Evolutionary conservation across 2,329 filamentous ascomycete genomes (phyloP), one percentile per base, ranked within the genome.

Genomic region (Pyrenophora teres): DNA sequence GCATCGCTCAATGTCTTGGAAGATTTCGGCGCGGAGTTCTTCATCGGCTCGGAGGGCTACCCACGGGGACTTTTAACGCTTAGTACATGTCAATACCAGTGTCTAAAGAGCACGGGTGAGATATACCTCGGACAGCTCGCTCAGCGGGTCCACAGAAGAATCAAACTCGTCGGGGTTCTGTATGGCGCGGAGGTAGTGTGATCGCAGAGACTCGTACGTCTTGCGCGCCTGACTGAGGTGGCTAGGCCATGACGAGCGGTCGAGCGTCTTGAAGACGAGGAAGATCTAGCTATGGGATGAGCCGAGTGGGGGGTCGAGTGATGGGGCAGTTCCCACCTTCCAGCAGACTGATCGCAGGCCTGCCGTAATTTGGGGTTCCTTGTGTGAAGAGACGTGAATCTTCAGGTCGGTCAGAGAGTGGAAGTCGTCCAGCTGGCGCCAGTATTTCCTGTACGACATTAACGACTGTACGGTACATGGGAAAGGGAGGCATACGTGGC

Each of bases 1-100:
- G 69, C 87, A 90, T 59, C 94, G 83, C 63, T 94, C 89, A 15
- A 99, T 92, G 77, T 99, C 94, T 76, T 97, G 94, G 50, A 88
- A 84, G 49, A 99, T 97, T 73, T 99, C 94, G 43, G 87, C 85
- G 56, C 93, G 85, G 30, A 95, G 83, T 40, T 85, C 78, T 77
- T 97, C 91, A 74, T 99, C 93, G 63, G 87, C 83, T 39, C 91
- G 87, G 30, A 94, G 80, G n/a, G 87, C 87, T 70, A 90, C 87
- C 92, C 93, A 97, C 18, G 92, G 92, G 50, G 92, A 96, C 88
- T 96, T 80, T 60, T 71, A 74, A 61, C 63, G 67, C 79, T 80
- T 80, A 80, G 75, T 76, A 67, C 65, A 61, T 57, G 76, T 79
- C 75, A 79, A 71, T 63, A 67, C 57, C 55, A 63, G 57, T 60